phyloP scores from a whole-genome alignment of 148 eudicot genomes.

The Rhododendron henanense region DNA sequence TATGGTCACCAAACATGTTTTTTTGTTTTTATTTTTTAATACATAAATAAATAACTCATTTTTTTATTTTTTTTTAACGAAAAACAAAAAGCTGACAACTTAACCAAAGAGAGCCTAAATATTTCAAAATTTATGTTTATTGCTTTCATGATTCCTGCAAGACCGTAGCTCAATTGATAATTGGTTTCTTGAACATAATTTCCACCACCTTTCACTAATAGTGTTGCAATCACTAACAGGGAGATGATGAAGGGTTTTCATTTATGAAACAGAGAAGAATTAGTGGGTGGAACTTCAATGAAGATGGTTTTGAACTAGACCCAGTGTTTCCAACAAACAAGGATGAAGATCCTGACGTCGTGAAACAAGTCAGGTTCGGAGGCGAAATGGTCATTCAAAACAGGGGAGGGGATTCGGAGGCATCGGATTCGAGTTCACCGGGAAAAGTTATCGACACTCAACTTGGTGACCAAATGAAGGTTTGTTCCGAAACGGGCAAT shows the following conservation, averaged over 20 bases:
- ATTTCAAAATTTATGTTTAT: background rate
- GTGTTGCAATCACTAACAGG: background rate
- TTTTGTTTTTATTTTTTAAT: no score
- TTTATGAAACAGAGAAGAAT: slow-evolving; percentile 57
- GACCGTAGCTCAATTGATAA: background rate
- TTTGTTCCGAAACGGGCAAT: background rate
- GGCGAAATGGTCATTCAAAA: slow-evolving; percentile 25
- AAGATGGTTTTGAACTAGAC: slow-evolving; percentile 58
- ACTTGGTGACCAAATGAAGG: background rate
- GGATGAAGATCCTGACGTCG: background rate
- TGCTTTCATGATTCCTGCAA: background rate
- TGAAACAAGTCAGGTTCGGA: slow-evolving; percentile 17
- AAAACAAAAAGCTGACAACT: no score
- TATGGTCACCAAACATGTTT: no score
- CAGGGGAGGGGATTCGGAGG: slow-evolving; percentile 3
- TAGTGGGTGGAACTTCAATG: slow-evolving; percentile 84
- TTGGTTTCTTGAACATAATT: background rate
- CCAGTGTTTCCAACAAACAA: slow-evolving; percentile 47
- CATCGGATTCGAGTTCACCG: background rate
- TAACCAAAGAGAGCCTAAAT: no score
- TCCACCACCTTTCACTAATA: background rate
- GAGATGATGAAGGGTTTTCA: slow-evolving; percentile 18
- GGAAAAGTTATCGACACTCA: background rate
- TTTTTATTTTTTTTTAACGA: no score
- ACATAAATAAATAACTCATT: no score